These are phyloP conservation scores for Septoria petroselini DNA, from an alignment of 2,329 filamentous ascomycete species.

Conservation along the genomic window DNA sequence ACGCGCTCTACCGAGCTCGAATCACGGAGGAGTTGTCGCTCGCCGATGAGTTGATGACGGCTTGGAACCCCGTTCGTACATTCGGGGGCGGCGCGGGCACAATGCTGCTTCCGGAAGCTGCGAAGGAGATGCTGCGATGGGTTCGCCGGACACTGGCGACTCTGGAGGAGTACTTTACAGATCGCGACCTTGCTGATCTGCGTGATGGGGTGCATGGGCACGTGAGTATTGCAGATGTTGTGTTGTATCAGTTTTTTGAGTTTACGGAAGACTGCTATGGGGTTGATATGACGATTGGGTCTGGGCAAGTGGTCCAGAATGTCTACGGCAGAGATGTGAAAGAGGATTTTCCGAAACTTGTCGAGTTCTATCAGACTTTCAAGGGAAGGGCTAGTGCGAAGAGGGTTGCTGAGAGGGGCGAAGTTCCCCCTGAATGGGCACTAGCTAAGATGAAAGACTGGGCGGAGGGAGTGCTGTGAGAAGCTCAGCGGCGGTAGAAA, in stretches of 20 bases:
- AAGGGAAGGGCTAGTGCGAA: conserved; percentile 15
- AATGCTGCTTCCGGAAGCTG: conserved; percentile 8
- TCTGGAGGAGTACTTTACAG: conserved; percentile 11
- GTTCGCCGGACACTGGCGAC: conserved; percentile 10
- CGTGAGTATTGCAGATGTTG: conserved; percentile 15
- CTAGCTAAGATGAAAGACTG: conserved; percentile 13
- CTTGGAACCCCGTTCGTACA: conserved; percentile 19
- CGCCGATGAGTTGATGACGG: conserved; percentile 11
- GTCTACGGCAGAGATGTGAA: conserved; percentile 15
- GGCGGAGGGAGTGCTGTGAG: conserved; percentile 12
- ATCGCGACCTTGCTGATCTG: conserved; percentile 13
- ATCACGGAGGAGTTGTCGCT: conserved; percentile 12
- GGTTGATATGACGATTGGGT: conserved; percentile 17
- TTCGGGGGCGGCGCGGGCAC: conserved; percentile 14
- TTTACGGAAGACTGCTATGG: conserved; percentile 18
- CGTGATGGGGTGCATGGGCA: neutral
- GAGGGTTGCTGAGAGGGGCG: conserved; percentile 12
- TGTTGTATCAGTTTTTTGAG: conserved; percentile 18
- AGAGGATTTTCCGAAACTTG: conserved; percentile 17
- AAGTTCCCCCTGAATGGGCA: conserved; percentile 5
- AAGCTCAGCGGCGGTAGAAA: too few relatives aligned
- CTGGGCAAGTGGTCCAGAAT: conserved; percentile 12
- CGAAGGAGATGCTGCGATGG: conserved; percentile 19
- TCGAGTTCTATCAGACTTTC: conserved; percentile 17
- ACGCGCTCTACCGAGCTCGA: conserved; percentile 4